Percentiles rank a stretch among this genome's conserved stretches.
phyloP scores from a whole-genome alignment of 2,329 filamentous ascomycete genomes.

The Trematosphaeria pertusa region DNA sequence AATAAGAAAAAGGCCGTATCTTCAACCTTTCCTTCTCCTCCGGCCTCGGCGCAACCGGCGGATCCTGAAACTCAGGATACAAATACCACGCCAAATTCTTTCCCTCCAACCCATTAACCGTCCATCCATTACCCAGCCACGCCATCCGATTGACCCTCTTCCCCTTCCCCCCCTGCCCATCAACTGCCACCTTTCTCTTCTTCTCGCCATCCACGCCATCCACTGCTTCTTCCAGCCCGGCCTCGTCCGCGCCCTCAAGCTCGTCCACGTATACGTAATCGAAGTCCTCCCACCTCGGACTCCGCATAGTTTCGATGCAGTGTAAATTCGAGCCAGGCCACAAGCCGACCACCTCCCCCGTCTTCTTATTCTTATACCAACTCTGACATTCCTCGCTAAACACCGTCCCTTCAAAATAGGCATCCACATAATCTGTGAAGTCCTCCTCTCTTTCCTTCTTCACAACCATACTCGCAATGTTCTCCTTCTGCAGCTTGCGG shows the following conservation, averaged over 20 bases:
- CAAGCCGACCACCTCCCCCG: conserved; percentile 37
- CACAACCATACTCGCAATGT: conserved; percentile 47
- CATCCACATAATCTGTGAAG: conserved; percentile 40
- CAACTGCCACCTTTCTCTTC: conserved; percentile 13
- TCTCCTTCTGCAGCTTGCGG: conserved; percentile 53
- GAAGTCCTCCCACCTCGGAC: conserved; percentile 45
- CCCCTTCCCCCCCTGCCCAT: conserved; percentile 14
- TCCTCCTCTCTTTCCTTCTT: conserved; percentile 35
- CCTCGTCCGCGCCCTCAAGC: conserved; percentile 2
- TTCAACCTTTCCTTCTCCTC: conserved; percentile 48
- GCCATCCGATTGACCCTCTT: conserved; percentile 36
- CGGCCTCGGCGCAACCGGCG: conserved; percentile 41
- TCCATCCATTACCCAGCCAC: conserved; percentile 46
- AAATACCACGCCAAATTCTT: conserved; percentile 53
- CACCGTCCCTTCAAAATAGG: conserved; percentile 43
- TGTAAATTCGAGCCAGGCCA: conserved; percentile 45
- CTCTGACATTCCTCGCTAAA: conserved; percentile 43
- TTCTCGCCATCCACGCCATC: not conserved
- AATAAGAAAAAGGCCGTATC: conserved; percentile 48
- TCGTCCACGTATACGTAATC: conserved; percentile 37
- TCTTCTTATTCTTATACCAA: conserved; percentile 43
- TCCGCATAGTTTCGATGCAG: conserved; percentile 41
- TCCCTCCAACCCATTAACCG: conserved; percentile 30
- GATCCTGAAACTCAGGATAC: conserved; percentile 48
- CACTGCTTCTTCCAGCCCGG: not conserved